Conservation (phyloP, 2,329 filamentous ascomycete genomes). For the Thielaviopsis ethacetica region DNA sequence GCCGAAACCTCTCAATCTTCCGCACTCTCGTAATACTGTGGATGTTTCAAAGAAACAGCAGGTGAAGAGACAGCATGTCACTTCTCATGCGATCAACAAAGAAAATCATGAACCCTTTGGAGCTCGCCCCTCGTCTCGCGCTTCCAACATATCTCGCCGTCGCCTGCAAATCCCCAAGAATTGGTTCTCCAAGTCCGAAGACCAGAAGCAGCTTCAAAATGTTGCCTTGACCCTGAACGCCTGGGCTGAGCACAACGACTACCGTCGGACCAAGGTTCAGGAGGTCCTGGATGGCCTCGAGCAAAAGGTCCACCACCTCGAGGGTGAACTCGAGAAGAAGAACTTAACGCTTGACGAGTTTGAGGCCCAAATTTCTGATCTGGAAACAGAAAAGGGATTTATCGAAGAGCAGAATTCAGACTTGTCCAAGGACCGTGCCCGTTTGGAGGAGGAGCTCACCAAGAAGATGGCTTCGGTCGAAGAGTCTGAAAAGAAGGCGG, state of each 20-base stretch:
- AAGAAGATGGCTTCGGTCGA: not conserved
- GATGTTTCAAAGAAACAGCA: not conserved
- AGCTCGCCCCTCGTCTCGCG: constrained; percentile 8
- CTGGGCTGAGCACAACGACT: constrained; percentile 9
- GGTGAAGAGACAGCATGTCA: not conserved
- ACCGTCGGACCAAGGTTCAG: constrained; percentile 5
- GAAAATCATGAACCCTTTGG: not conserved
- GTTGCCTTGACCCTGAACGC: constrained; percentile 9
- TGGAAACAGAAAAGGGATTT: not conserved
- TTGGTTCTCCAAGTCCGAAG: constrained; percentile 6
- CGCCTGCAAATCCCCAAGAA: constrained; percentile 5
- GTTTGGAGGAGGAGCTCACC: not conserved
- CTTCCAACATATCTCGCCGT: constrained; percentile 11
- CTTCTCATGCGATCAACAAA: not conserved
- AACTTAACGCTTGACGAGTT: constrained; percentile 1
- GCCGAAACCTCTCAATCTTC: not conserved
- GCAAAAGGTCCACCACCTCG: constrained; percentile 4
- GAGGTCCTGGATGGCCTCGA: constrained; percentile 5
- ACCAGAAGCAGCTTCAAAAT: constrained; percentile 9
- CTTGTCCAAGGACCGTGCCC: not conserved
- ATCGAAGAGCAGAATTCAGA: not conserved
- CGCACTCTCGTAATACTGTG: not conserved
- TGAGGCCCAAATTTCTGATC: not conserved
- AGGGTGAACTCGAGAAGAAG: constrained; percentile 3
- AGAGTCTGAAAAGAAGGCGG: not conserved